Conservation (phyloP, 73 alveolate species). For the Paramecium sonneborni region DNA sequence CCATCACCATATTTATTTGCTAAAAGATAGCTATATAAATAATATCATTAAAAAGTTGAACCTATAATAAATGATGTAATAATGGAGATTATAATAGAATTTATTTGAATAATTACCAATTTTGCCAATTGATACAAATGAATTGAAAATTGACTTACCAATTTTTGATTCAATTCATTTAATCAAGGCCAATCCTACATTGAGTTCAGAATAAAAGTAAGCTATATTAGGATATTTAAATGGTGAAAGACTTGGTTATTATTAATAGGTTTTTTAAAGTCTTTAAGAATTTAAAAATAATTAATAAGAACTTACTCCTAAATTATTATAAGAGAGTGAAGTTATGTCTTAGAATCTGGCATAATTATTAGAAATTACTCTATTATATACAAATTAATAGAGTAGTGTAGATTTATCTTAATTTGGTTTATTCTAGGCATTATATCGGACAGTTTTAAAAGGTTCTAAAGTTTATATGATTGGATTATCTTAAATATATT, state of each 20-base stretch:
- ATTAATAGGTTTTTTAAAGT: neutral
- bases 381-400: neutral
- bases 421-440: neutral
- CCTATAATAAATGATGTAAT: conserved; percentile 16
- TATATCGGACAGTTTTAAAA: neutral
- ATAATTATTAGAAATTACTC: neutral
- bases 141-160: neutral
- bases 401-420: neutral
- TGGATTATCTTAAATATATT: neutral
- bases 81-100: neutral
- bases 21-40: conserved; percentile 37
- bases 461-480: neutral
- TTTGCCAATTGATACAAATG: neutral
- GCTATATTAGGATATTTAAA: neutral
- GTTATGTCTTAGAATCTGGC: neutral
- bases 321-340: neutral
- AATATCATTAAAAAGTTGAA: conserved; percentile 23
- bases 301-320: neutral
- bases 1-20: conserved; percentile 42
- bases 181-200: neutral
- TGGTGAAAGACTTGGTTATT: neutral
- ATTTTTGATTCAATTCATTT: conserved; percentile 25
- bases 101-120: conserved; percentile 26
- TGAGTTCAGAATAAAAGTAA: neutral
- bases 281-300: neutral